Percentiles rank a stretch among this genome's conserved stretches.
These are phyloP conservation scores for Colletotrichum limetticola DNA, from an alignment of 2,329 filamentous ascomycete species.

Conservation along the genomic window DNA sequence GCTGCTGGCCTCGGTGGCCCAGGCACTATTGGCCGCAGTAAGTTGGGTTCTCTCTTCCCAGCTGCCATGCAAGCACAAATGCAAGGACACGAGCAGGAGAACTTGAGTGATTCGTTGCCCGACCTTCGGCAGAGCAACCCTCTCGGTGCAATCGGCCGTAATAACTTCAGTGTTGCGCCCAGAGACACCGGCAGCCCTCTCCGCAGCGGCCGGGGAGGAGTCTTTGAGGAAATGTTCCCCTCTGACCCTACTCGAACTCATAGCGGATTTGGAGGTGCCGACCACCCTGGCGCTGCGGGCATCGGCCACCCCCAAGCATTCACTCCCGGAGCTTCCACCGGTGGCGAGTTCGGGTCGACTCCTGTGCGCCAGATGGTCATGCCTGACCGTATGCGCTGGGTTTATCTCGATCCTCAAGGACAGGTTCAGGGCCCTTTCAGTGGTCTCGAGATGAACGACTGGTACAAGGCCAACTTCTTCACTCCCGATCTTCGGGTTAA, in stretches of 20 bases:
- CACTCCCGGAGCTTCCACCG: conserved; percentile 39
- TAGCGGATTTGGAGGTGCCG: conserved; percentile 39
- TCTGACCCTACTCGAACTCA: conserved; percentile 46
- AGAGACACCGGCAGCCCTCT: conserved; percentile 71
- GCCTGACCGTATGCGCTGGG: conserved; percentile 99
- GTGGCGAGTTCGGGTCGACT: conserved; percentile 50
- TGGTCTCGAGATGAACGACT: conserved; percentile 98
- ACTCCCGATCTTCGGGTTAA: conserved; percentile 94
- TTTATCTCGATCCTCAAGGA: conserved; percentile 94
- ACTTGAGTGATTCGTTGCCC: conserved; percentile 64
- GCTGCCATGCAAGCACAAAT: conserved; percentile 91
- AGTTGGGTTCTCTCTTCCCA: conserved; percentile 88
- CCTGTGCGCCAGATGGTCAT: conserved; percentile 95
- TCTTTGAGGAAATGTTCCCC: conserved; percentile 66
- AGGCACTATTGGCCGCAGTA: conserved; percentile 81
- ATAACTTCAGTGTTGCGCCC: conserved; percentile 62
- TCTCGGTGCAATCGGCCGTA: conserved; percentile 75
- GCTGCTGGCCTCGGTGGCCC: conserved; percentile 64
- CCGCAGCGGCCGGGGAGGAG: conserved; percentile 59
- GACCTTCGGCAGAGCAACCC: conserved; percentile 71
- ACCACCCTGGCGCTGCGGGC: conserved; percentile 31
- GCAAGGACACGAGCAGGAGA: conserved; percentile 76
- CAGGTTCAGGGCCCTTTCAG: conserved; percentile 95
- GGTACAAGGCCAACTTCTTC: conserved; percentile 99
- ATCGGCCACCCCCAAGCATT: conserved; percentile 38